Evolutionary conservation across 2,329 filamentous ascomycete species (phyloP).

Genomic region (Colletotrichum agaves): DNA sequence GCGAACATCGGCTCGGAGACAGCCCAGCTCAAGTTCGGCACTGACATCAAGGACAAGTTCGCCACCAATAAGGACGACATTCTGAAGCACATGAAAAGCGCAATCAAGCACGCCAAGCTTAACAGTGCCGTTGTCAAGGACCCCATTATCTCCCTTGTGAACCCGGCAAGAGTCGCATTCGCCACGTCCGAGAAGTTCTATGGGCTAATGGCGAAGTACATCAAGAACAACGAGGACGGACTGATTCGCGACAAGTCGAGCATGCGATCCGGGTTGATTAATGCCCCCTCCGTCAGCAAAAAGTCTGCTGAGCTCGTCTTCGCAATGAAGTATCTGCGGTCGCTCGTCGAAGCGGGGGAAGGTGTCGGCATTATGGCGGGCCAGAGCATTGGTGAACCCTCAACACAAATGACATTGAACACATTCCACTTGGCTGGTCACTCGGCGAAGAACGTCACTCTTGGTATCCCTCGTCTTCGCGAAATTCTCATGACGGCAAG

Average conservation of each 20-base stretch:
- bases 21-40: constrained; percentile 76
- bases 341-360: constrained; percentile 93
- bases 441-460: constrained; percentile 97
- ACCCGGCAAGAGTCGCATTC: constrained; percentile 82
- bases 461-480: constrained; percentile 95
- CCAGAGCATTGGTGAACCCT: constrained; percentile 96
- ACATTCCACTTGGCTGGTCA: constrained; percentile 99
- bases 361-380: constrained; percentile 97
- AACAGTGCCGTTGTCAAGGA: constrained; percentile 72
- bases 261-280: constrained; percentile 48
- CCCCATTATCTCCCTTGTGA: constrained; percentile 77
- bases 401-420: constrained; percentile 99
- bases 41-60: constrained; percentile 57
- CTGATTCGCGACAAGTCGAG: constrained; percentile 57
- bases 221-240: constrained; percentile 78
- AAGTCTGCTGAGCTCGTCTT: constrained; percentile 87
- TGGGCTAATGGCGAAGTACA: constrained; percentile 76
- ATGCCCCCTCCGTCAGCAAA: constrained; percentile 57
- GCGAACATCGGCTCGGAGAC: constrained; percentile 86
- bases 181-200: constrained; percentile 92
- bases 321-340: constrained; percentile 91
- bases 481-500: constrained; percentile 99
- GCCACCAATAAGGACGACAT: constrained; percentile 67
- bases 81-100: constrained; percentile 83
- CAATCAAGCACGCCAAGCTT: constrained; percentile 76